A percentile compares a stretch with the other conserved stretches of the same genome.
phyloP scores from a whole-genome alignment of 1,284 basidiomycete genomes.

The Cryptococcus floricola region DNA sequence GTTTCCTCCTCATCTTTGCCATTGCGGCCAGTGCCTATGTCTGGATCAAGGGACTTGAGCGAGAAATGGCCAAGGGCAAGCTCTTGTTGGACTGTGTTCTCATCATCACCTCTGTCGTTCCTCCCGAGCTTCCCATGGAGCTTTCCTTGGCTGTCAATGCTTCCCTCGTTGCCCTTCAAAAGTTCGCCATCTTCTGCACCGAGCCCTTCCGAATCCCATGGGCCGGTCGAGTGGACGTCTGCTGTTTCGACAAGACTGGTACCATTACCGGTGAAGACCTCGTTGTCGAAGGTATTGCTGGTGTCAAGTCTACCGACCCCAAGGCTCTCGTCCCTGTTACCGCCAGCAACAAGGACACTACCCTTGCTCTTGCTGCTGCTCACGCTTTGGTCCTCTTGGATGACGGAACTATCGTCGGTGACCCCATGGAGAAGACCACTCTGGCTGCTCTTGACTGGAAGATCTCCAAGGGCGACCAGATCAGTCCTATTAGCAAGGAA shows the following conservation, averaged over 20 bases:
- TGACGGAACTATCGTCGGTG: constrained; percentile 83
- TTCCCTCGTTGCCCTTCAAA: constrained; percentile 85
- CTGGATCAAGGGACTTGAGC: constrained; percentile 64
- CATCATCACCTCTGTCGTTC: constrained; percentile 92
- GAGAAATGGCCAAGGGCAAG: constrained; percentile 87
- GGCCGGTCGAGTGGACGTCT: constrained; percentile 89
- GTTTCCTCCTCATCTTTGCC: constrained; percentile 91
- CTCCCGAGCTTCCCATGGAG: constrained; percentile 94
- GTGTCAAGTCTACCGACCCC: constrained; percentile 64
- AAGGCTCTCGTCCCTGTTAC: constrained; percentile 72
- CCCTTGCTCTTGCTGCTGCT: constrained; percentile 83
- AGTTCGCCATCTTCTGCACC: constrained; percentile 93
- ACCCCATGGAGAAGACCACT: constrained; percentile 99
- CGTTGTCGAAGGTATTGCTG: constrained; percentile 87
- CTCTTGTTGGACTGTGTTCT: constrained; percentile 86
- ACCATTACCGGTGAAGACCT: constrained; percentile 93
- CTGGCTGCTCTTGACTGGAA: constrained; percentile 89
- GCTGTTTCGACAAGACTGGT: constrained; percentile 97
- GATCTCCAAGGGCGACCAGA: constrained; percentile 70
- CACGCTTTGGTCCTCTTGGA: constrained; percentile 93
- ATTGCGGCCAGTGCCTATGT: constrained; percentile 95
- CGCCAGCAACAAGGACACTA: constrained; percentile 71
- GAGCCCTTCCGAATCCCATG: constrained; percentile 94
- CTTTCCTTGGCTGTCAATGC: constrained; percentile 90
- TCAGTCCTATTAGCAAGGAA: constrained; percentile 59